These are phyloP conservation scores for Juncus inflexus DNA, from an alignment of 176 grass and related monocot species.

Conservation along the genomic window DNA sequence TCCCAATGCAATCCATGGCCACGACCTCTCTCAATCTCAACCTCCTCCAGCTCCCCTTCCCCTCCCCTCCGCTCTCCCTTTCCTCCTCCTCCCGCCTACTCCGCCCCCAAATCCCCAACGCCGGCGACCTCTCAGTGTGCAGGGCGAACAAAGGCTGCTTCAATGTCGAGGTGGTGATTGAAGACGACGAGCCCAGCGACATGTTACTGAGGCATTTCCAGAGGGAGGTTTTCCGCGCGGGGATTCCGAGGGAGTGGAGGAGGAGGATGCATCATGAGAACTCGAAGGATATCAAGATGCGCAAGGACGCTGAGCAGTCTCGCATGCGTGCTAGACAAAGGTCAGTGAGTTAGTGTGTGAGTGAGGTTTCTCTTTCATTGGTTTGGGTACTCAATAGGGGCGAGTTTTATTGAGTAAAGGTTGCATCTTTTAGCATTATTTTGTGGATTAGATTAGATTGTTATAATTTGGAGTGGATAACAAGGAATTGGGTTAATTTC, in stretches of 20 bases:
- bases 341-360: no score
- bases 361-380: no score
- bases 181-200: slow-evolving; percentile 68
- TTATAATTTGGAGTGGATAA: no score
- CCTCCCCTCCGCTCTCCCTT: slow-evolving; percentile 22
- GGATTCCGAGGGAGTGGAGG: slow-evolving; percentile 76
- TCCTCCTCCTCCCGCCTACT: slow-evolving; percentile 27
- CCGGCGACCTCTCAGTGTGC: slow-evolving; percentile 3
- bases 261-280: slow-evolving; percentile 78
- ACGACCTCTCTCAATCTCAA: slow-evolving; percentile 18
- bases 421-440: no score
- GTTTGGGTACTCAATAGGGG: no score
- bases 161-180: slow-evolving; percentile 87
- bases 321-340: slow-evolving; percentile 22
- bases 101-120: slow-evolving; percentile 18
- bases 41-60: background rate
- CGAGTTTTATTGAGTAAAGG: no score
- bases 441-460: no score
- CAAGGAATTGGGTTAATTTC: no score
- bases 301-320: slow-evolving; percentile 63
- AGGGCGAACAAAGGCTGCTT: slow-evolving; percentile 35
- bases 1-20: slow-evolving; percentile 1
- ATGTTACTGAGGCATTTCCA: slow-evolving; percentile 68
- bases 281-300: slow-evolving; percentile 55
- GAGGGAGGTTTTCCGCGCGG: slow-evolving; percentile 71